Conservation (phyloP, 768 basidiomycete genomes). For the Plicaturopsis crispa region DNA sequence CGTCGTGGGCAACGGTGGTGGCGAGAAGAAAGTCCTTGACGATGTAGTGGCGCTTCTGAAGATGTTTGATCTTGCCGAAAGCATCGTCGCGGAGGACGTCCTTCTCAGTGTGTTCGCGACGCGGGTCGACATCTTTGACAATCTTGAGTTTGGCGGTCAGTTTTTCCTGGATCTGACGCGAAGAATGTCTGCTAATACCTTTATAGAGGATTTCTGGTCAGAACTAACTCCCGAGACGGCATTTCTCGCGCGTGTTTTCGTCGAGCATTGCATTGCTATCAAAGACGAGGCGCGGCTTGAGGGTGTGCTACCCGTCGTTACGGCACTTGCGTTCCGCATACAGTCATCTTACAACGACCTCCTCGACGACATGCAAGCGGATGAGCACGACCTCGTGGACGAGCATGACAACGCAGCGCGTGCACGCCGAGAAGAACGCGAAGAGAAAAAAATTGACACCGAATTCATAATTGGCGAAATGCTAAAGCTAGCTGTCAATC, state of each 20-base stretch:
- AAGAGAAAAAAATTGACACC: conserved; percentile 40
- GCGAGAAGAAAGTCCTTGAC: conserved; percentile 24
- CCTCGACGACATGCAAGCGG: conserved; percentile 29
- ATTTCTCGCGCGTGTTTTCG: conserved; percentile 78
- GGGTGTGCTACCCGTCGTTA: conserved; percentile 74
- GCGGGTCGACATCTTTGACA: conserved; percentile 56
- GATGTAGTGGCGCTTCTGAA: conserved; percentile 40
- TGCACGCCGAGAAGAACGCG: conserved; percentile 28
- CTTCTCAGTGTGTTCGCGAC: conserved; percentile 65
- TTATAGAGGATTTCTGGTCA: conserved; percentile 64
- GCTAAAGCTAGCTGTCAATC: conserved; percentile 65
- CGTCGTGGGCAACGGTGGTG: conserved; percentile 31
- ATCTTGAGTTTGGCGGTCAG: conserved; percentile 64
- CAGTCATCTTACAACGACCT: conserved; percentile 65
- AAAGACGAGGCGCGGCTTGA: conserved; percentile 61
- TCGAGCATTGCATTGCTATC: conserved; percentile 62
- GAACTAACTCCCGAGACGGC: conserved; percentile 65
- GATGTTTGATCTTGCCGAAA: conserved; percentile 53
- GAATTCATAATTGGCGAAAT: conserved; percentile 78
- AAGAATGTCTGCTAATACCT: background rate
- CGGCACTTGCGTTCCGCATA: conserved; percentile 68
- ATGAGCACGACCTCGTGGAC: conserved; percentile 19
- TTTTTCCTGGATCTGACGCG: conserved; percentile 1
- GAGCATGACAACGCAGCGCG: conserved; percentile 29
- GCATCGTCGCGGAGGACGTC: conserved; percentile 65